Evolutionary conservation across 257 asterid genomes (phyloP), one percentile per base, ranked within the genome.

Genomic region (Fraxinus pennsylvanica): DNA sequence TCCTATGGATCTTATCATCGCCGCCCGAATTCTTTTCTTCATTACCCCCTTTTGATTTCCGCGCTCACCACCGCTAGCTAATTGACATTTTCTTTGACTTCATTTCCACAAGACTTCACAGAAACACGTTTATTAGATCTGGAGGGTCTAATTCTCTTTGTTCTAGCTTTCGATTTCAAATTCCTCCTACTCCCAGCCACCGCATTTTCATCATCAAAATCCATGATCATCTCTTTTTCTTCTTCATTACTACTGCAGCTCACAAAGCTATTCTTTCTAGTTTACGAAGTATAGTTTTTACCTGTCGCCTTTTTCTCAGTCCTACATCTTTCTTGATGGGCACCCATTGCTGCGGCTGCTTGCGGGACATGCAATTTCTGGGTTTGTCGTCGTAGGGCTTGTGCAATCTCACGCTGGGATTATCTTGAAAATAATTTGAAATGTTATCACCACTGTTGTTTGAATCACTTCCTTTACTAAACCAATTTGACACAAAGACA

Each of bases 101-200:
- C 74, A 43, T 59, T 71, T 36, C 50, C 41, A 9, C n/a, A 61
- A 43, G 84, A 70, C 57, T 66, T 69, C 14, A 25, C 27, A 39
- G 79, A 50, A 29, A 61, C 76, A 67, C 75, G 33, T 22, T 76
- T 82, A 66, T 69, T 73, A 6, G 75, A 75, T 68, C 71, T 68
- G 33, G 83, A 82, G n/a, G 85, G 83, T 83, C 79, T 80, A 15
- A 70, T 69, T 12, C 85, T 78, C 79, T 84, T 80, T 41, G 79
- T 70, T 39, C 68, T 75, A n/a, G 63, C 54, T 8, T 65, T 75
- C 73, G 59, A 27, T 54, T 78, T 76, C 70, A 84, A 78, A 76
- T 76, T 85, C 63, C 73, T 81, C 88, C 88, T 84, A 45, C 67
- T 79, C 76, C 86, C 90, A 50, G 83, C 76, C 29, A 81, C 87